These are phyloP conservation scores for Tylopilus sp. DNA, from an alignment of 768 basidiomycete species.

Conservation along the genomic window DNA sequence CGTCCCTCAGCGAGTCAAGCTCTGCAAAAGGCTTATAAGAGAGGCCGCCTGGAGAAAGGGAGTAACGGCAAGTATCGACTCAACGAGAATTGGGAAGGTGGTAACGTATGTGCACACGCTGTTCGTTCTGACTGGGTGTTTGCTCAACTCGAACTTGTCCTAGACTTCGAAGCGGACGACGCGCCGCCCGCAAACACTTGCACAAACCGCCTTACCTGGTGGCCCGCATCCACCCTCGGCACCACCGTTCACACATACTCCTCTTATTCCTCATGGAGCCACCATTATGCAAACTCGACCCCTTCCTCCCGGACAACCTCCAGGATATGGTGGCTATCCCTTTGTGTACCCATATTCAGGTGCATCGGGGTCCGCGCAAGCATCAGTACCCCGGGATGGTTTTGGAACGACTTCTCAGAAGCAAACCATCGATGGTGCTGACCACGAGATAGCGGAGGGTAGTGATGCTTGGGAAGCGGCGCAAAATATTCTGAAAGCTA, in stretches of 20 bases:
- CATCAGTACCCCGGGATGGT: not conserved
- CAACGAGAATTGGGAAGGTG: conserved; percentile 78
- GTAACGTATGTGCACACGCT: conserved; percentile 51
- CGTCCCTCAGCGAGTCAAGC: conserved; percentile 88
- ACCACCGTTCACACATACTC: conserved; percentile 62
- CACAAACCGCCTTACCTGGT: conserved; percentile 28
- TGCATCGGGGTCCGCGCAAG: conserved; percentile 8
- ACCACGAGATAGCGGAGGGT: conserved; percentile 39
- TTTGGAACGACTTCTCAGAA: conserved; percentile 9
- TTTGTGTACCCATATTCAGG: conserved; percentile 37
- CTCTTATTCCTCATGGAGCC: conserved; percentile 34
- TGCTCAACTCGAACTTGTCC: conserved; percentile 7
- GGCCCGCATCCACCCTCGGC: conserved; percentile 27
- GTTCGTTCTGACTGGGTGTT: not conserved
- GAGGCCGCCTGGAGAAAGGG: conserved; percentile 77
- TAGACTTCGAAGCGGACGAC: conserved; percentile 78
- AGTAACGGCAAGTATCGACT: conserved; percentile 71
- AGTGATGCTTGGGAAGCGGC: conserved; percentile 74
- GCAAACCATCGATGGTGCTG: conserved; percentile 10
- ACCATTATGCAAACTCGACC: conserved; percentile 35
- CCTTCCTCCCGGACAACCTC: conserved; percentile 28
- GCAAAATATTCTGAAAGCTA: conserved; percentile 71
- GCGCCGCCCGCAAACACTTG: conserved; percentile 65
- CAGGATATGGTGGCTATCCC: conserved; percentile 37
- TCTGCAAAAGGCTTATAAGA: conserved; percentile 79